Evolutionary conservation across 163 green algal species (phyloP).

Genomic region (Scenedesmus sp.): DNA sequence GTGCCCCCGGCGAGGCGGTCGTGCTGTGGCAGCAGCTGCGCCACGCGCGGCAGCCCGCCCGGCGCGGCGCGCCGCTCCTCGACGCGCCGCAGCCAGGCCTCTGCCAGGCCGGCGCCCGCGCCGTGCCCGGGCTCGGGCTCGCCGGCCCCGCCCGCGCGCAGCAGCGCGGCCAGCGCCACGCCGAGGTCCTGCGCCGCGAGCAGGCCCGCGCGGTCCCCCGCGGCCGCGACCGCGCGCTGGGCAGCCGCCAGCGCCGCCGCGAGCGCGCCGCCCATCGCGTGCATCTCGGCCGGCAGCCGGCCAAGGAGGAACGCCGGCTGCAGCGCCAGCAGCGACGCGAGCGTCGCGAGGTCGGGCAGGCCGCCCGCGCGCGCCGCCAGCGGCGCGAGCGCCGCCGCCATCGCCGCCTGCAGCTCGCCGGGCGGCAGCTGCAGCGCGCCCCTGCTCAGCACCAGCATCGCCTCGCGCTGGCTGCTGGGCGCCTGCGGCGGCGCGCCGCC

Average conservation of each 20-base stretch:
- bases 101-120: not conserved
- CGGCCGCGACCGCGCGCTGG: conserved; percentile 1
- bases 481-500: not conserved
- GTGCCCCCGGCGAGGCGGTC: not conserved
- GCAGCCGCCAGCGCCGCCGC: conserved; percentile 31
- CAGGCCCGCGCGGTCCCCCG: conserved; percentile 22
- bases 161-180: conserved; percentile 7
- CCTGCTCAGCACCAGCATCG: conserved; percentile 41
- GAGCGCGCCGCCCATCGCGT: conserved; percentile 34
- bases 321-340: conserved; percentile 29
- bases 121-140: not conserved
- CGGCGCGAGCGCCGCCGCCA: conserved; percentile 28
- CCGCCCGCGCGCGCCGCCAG: not conserved
- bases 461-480: conserved; percentile 16
- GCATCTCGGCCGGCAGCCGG: conserved; percentile 33
- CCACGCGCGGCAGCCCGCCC: not conserved
- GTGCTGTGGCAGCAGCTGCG: conserved; percentile 36
- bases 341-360: conserved; percentile 23
- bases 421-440: conserved; percentile 36
- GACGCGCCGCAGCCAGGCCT: conserved; percentile 28
- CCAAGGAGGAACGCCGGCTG: conserved; percentile 12
- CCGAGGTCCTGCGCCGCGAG: conserved; percentile 18
- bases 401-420: conserved; percentile 36
- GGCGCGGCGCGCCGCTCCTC: not conserved
- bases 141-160: not conserved